phyloP scores from a whole-genome alignment of 1,284 basidiomycete genomes.

The Ustilago esculenta region DNA sequence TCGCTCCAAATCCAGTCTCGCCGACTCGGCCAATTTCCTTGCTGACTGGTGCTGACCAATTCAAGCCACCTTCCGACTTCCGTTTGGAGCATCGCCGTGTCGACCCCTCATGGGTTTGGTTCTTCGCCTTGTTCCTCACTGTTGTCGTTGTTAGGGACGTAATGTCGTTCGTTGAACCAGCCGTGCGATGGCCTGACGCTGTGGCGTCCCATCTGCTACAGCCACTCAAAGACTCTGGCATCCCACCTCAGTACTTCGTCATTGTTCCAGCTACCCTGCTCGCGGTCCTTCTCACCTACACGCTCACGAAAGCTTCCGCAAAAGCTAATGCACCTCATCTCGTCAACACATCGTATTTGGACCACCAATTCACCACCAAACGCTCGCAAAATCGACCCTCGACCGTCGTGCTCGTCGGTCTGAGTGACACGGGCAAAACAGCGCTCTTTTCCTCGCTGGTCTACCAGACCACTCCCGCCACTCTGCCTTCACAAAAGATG shows the following conservation, averaged over 20 bases:
- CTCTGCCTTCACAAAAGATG: slow-evolving; percentile 52
- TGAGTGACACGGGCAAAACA: slow-evolving; percentile 59
- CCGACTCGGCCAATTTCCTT: too few species aligned
- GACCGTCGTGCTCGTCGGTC: slow-evolving; percentile 55
- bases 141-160: too few species aligned
- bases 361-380: slow-evolving; percentile 5
- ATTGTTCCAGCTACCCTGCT: slow-evolving; percentile 44
- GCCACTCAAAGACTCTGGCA: slow-evolving; percentile 29
- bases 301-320: slow-evolving; percentile 34
- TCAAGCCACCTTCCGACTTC: slow-evolving; percentile 6
- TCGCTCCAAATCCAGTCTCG: too few species aligned
- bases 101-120: too few species aligned
- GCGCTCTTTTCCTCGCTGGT: slow-evolving; percentile 57
- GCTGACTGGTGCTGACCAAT: slow-evolving; percentile 30
- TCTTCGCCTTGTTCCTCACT: too few species aligned
- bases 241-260: slow-evolving; percentile 46
- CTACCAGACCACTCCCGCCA: slow-evolving; percentile 49
- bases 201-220: slow-evolving; percentile 35
- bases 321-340: slow-evolving; percentile 13
- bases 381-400: slow-evolving; percentile 34
- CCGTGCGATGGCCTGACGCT: slow-evolving; percentile 51
- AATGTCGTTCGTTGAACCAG: slow-evolving; percentile 42
- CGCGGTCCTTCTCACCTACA: slow-evolving; percentile 44
- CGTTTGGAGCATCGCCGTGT: neutral
- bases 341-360: neutral